Conservation (phyloP, 805 yeast species). For the Ogataea henricii region DNA sequence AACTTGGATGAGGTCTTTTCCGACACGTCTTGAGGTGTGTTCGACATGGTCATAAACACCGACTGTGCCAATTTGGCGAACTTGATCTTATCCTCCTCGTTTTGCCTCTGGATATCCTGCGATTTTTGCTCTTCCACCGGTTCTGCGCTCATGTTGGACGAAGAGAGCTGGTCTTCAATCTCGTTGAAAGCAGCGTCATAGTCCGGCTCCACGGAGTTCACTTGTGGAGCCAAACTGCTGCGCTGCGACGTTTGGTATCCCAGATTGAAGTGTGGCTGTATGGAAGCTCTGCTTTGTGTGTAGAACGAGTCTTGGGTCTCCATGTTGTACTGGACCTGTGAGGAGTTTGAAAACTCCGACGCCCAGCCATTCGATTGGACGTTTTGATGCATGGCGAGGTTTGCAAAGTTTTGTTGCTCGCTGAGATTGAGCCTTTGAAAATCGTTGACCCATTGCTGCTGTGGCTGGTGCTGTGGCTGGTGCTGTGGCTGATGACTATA, state of each 20-base stretch:
- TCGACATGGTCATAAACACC: constrained; percentile 42
- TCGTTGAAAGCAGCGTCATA: constrained; percentile 34
- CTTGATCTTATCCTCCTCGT: constrained; percentile 35
- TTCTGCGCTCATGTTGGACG: constrained; percentile 4
- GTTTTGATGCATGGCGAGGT: not conserved
- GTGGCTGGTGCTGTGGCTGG: constrained; percentile 8
- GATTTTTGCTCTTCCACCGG: constrained; percentile 10
- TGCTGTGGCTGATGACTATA: not conserved
- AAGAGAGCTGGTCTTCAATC: constrained; percentile 29
- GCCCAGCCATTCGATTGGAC: constrained; percentile 15
- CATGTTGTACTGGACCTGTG: constrained; percentile 9
- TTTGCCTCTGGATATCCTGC: constrained; percentile 11
- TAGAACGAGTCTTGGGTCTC: constrained; percentile 15
- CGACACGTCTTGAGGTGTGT: constrained; percentile 30
- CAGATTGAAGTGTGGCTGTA: constrained; percentile 1
- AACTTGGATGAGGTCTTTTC: constrained; percentile 38
- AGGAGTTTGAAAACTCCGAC: constrained; percentile 14
- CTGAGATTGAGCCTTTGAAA: constrained; percentile 23
- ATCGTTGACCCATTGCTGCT: constrained; percentile 24
- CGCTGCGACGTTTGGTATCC: not conserved
- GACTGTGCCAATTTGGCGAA: constrained; percentile 43
- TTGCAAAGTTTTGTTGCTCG: not conserved
- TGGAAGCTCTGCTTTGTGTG: constrained; percentile 1
- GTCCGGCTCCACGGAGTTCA: not conserved
- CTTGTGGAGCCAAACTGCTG: not conserved